phyloP scores from a whole-genome alignment of 2,329 filamentous ascomycete species.

The Ambrosiella beaveri region DNA sequence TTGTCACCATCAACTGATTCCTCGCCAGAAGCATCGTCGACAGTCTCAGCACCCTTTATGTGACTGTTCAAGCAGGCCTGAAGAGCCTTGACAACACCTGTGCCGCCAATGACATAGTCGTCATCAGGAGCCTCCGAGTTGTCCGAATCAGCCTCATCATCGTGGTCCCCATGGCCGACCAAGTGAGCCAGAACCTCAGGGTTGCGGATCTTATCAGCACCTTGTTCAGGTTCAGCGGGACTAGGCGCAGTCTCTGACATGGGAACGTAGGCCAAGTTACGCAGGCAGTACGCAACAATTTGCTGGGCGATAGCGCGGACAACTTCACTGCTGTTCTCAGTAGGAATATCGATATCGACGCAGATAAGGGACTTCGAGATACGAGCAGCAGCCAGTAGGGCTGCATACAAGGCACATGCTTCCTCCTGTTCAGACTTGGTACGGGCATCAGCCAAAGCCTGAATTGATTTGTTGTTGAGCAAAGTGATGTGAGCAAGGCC shows the following conservation, averaged over 20 bases:
- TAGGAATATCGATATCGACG: slow-evolving; percentile 80
- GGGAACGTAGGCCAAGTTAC: slow-evolving; percentile 71
- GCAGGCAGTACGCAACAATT: slow-evolving; percentile 83
- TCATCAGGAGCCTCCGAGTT: slow-evolving; percentile 54
- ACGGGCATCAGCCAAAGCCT: slow-evolving; percentile 53
- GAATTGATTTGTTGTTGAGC: slow-evolving; percentile 60
- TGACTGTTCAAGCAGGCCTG: slow-evolving; percentile 75
- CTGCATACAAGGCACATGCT: slow-evolving; percentile 83
- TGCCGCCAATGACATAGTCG: slow-evolving; percentile 90
- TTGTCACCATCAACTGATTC: neutral
- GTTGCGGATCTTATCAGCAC: slow-evolving; percentile 21
- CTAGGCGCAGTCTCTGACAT: slow-evolving; percentile 41
- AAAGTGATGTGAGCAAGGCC: slow-evolving; percentile 75
- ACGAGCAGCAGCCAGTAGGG: slow-evolving; percentile 70
- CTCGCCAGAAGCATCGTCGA: slow-evolving; percentile 36
- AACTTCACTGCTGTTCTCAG: slow-evolving; percentile 65
- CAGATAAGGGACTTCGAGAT: slow-evolving; percentile 72
- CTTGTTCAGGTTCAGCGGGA: slow-evolving; percentile 16
- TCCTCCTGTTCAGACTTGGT: slow-evolving; percentile 76
- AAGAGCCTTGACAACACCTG: slow-evolving; percentile 84
- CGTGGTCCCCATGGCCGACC: slow-evolving; percentile 49
- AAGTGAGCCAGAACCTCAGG: slow-evolving; percentile 77
- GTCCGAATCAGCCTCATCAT: slow-evolving; percentile 31
- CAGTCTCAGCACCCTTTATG: slow-evolving; percentile 39
- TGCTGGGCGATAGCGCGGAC: slow-evolving; percentile 86